Conservation (phyloP, 2,329 filamentous ascomycete species). For the Paecilomyces fulvus region DNA sequence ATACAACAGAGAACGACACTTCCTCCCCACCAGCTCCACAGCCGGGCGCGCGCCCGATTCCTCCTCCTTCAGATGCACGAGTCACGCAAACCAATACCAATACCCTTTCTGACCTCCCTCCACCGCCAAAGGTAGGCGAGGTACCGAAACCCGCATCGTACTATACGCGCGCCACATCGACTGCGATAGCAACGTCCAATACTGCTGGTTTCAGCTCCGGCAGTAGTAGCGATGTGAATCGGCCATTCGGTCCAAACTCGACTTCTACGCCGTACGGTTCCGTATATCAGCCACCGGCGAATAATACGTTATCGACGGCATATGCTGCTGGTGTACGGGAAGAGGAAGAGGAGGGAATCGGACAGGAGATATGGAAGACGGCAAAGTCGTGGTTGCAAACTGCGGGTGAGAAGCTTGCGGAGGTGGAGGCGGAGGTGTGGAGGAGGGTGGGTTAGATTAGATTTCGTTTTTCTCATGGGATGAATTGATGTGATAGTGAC, state of each 20-base stretch:
- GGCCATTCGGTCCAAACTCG: slow-evolving; percentile 13
- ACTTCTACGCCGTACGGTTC: slow-evolving; percentile 18
- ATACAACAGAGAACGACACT: neutral
- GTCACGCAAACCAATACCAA: slow-evolving; percentile 23
- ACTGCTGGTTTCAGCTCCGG: neutral
- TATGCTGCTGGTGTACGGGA: neutral
- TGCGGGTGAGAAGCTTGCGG: slow-evolving; percentile 33
- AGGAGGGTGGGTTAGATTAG: slow-evolving; percentile 38
- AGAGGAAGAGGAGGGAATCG: slow-evolving; percentile 20
- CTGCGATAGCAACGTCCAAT: slow-evolving; percentile 8
- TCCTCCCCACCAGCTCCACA: slow-evolving; percentile 32
- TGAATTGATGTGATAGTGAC: too few relatives aligned
- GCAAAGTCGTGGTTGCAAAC: slow-evolving; percentile 36
- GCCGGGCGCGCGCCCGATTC: slow-evolving; percentile 21
- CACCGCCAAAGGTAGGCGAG: slow-evolving; percentile 14
- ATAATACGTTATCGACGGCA: neutral
- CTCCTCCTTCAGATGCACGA: slow-evolving; percentile 13
- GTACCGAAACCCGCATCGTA: slow-evolving; percentile 26
- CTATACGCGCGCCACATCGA: slow-evolving; percentile 27
- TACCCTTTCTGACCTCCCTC: slow-evolving; percentile 13
- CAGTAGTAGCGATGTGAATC: too few relatives aligned
- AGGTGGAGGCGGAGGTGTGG: slow-evolving; percentile 42
- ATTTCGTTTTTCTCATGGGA: too few relatives aligned
- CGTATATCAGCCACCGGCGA: slow-evolving; percentile 14
- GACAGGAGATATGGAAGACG: slow-evolving; percentile 25